These are phyloP conservation scores for Fallopia convolvulus DNA, from an alignment of 148 eudicot genomes.

Conservation along the genomic window DNA sequence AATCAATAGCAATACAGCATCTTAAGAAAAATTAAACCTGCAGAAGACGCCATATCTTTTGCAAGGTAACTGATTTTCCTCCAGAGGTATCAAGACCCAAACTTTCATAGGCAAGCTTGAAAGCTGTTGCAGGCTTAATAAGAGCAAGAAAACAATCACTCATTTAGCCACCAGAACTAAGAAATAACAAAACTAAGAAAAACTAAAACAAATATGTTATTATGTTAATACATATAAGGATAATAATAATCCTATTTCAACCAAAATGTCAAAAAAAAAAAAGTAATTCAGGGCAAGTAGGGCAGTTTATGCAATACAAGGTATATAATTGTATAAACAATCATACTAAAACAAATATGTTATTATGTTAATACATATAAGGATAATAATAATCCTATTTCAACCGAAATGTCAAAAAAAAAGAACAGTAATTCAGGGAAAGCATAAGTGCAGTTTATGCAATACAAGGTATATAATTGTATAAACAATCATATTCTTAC, in stretches of 20 bases:
- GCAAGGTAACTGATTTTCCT: constrained; percentile 79
- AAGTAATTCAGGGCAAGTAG: not conserved
- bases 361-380: not conserved
- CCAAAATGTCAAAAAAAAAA: not conserved
- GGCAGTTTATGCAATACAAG: not conserved
- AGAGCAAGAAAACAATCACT: constrained; percentile 8
- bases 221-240: not conserved
- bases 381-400: not conserved
- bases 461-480: not conserved
- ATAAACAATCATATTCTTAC: constrained; percentile 30
- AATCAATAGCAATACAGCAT: constrained; percentile 9
- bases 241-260: not conserved
- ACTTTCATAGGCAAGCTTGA: constrained; percentile 74
- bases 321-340: not conserved
- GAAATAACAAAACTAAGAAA: not conserved
- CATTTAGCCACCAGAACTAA: not conserved
- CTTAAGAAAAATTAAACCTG: constrained; percentile 36
- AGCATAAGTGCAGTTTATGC: not conserved
- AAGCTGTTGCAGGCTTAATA: constrained; percentile 77
- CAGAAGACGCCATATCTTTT: constrained; percentile 87
- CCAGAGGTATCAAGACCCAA: constrained; percentile 58
- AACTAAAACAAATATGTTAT: not conserved
- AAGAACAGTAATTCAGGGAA: not conserved
- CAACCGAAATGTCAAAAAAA: not conserved
- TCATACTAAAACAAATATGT: not conserved